Evolutionary conservation across 2,329 filamentous ascomycete genomes (phyloP).

Genomic region (Aspergillus tanneri): DNA sequence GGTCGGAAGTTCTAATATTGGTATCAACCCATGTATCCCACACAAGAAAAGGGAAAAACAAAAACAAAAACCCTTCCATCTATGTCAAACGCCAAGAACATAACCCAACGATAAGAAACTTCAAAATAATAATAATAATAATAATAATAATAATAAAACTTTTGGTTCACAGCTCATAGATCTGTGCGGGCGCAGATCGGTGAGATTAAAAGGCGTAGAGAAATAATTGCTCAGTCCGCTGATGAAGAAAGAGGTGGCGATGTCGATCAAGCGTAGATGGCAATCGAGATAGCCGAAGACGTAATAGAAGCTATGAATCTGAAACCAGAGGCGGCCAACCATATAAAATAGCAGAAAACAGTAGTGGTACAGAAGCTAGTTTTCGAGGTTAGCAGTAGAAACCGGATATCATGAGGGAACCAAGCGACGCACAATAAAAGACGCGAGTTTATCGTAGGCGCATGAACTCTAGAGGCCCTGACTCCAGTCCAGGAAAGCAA

Average conservation of each 20-base stretch:
- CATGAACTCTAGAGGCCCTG: slow-evolving; percentile 29
- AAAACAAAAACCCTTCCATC: slow-evolving; percentile 34
- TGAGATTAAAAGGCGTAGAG: slow-evolving; percentile 18
- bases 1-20: slow-evolving; percentile 41
- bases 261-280: slow-evolving; percentile 22
- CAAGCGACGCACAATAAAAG: slow-evolving; percentile 27
- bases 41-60: slow-evolving; percentile 19
- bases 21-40: slow-evolving; percentile 43
- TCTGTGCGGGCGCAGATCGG: slow-evolving; percentile 22
- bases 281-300: slow-evolving; percentile 18
- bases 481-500: slow-evolving; percentile 24
- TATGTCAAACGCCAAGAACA: slow-evolving; percentile 40
- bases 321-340: slow-evolving; percentile 21
- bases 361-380: slow-evolving; percentile 36
- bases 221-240: slow-evolving; percentile 21
- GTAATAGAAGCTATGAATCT: slow-evolving; percentile 29
- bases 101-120: slow-evolving; percentile 17
- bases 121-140: slow-evolving; percentile 17
- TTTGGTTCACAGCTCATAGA: slow-evolving; percentile 25
- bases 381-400: slow-evolving; percentile 15
- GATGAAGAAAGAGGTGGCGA: slow-evolving; percentile 28
- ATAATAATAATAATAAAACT: slow-evolving; percentile 17
- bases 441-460: slow-evolving; percentile 28
- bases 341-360: slow-evolving; percentile 24
- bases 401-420: slow-evolving; percentile 6